These are phyloP conservation scores for Chaetoceros tenuissimus DNA, from an alignment of 108 stramenopile species.

Conservation along the genomic window DNA sequence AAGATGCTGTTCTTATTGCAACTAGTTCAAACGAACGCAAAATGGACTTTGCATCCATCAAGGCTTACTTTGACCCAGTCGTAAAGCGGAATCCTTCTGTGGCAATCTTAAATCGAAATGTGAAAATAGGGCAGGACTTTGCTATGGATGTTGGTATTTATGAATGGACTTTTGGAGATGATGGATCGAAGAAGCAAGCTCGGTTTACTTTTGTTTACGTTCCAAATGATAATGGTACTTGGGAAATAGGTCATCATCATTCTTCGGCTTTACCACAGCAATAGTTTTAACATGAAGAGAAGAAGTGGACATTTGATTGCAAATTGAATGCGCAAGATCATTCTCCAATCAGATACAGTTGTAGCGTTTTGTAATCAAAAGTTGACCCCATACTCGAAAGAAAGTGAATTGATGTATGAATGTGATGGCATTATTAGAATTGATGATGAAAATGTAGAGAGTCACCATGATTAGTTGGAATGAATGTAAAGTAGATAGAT, in stretches of 20 bases:
- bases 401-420: too few relatives aligned
- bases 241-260: slow-evolving; percentile 28
- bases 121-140: slow-evolving; percentile 19
- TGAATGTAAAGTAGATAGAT: too few relatives aligned
- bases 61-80: slow-evolving; percentile 24
- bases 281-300: too few relatives aligned
- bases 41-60: slow-evolving; percentile 13
- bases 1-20: slow-evolving; percentile 40
- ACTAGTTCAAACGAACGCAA: slow-evolving; percentile 27
- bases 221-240: slow-evolving; percentile 13
- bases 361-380: too few relatives aligned
- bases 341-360: too few relatives aligned
- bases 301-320: too few relatives aligned
- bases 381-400: too few relatives aligned
- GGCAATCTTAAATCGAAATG: slow-evolving; percentile 19
- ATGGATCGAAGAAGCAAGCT: slow-evolving; percentile 18
- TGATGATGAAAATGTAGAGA: too few relatives aligned
- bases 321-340: too few relatives aligned
- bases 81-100: slow-evolving; percentile 15
- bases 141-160: slow-evolving; percentile 5
- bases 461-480: too few relatives aligned
- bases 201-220: slow-evolving; percentile 20
- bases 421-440: too few relatives aligned
- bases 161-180: slow-evolving; percentile 22
- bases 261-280: too few relatives aligned